Conservation (phyloP, 805 yeast genomes). For the Maudiozyma barnettii region DNA sequence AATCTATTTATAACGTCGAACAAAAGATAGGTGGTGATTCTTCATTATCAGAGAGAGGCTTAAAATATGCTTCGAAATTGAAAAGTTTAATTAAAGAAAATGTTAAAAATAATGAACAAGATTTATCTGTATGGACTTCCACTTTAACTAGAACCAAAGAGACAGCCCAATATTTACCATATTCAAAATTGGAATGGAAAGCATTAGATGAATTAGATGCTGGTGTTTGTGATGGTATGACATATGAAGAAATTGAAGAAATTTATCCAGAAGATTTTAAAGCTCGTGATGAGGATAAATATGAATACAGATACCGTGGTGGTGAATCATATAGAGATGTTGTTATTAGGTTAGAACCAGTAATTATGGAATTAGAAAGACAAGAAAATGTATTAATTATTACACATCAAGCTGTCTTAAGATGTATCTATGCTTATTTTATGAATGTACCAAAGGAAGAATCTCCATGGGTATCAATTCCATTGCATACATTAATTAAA, state of each 20-base stretch:
- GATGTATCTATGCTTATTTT: conserved; percentile 95
- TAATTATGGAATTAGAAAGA: conserved; percentile 95
- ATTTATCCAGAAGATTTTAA: conserved; percentile 88
- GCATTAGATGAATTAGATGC: conserved; percentile 96
- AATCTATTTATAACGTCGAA: conserved; percentile 80
- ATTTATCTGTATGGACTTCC: conserved; percentile 91
- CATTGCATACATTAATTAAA: conserved; percentile 87
- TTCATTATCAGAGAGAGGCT: conserved; percentile 72
- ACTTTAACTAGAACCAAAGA: conserved; percentile 87
- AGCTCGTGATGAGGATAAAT: conserved; percentile 92
- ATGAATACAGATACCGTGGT: conserved; percentile 90
- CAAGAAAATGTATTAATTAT: conserved; percentile 93
- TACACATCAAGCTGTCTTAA: conserved; percentile 93
- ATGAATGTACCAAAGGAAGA: conserved; percentile 98
- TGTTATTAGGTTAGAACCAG: conserved; percentile 89
- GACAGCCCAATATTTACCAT: conserved; percentile 75
- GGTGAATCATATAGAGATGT: conserved; percentile 97
- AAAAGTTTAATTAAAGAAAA: conserved; percentile 61
- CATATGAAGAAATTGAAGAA: conserved; percentile 84
- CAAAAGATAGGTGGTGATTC: conserved; percentile 97
- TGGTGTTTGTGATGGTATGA: conserved; percentile 94
- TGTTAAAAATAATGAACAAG: conserved; percentile 49
- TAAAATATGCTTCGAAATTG: conserved; percentile 69
- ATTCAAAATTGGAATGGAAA: conserved; percentile 84
- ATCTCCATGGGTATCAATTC: conserved; percentile 98